phyloP scores from a whole-genome alignment of 2,329 filamentous ascomycete genomes.

The Calonectria fujianensis region DNA sequence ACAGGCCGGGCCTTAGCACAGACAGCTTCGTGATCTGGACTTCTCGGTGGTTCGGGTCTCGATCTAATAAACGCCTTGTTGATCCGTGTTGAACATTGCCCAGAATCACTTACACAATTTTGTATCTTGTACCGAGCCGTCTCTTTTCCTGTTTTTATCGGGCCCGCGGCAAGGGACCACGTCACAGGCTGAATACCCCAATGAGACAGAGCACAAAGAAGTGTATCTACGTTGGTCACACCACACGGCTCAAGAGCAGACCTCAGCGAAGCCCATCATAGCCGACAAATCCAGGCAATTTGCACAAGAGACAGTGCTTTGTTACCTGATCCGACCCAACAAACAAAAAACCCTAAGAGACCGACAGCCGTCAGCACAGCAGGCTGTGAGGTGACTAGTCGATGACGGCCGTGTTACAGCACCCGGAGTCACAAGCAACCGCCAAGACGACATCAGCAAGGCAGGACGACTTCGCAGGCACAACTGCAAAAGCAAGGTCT shows the following conservation, averaged over 20 bases:
- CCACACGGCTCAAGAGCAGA: constrained; percentile 47
- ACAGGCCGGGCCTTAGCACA: constrained; percentile 43
- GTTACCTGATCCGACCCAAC: constrained; percentile 35
- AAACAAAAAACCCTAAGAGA: constrained; percentile 35
- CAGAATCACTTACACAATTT: constrained; percentile 34
- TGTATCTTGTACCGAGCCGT: constrained; percentile 34
- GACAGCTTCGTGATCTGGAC: constrained; percentile 44
- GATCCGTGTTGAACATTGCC: constrained; percentile 42
- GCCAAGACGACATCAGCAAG: constrained; percentile 22
- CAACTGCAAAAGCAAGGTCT: constrained; percentile 39
- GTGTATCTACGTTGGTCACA: constrained; percentile 50
- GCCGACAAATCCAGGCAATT: constrained; percentile 27
- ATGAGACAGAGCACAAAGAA: constrained; percentile 51
- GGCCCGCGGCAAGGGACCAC: constrained; percentile 45
- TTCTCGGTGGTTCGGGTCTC: constrained; percentile 41
- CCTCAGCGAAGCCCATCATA: constrained; percentile 24
- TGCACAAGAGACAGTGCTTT: constrained; percentile 15
- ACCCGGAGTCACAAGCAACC: constrained; percentile 29
- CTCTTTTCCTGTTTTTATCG: constrained; percentile 16
- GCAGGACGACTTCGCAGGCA: constrained; percentile 20
- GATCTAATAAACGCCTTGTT: constrained; percentile 53
- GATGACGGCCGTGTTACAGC: constrained; percentile 44
- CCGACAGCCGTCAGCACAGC: constrained; percentile 46
- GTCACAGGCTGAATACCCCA: constrained; percentile 50
- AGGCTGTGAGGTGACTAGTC: constrained; percentile 50